These are phyloP conservation scores for Diplocarpon rosae DNA, from an alignment of 2,329 filamentous ascomycete genomes.

Conservation along the genomic window DNA sequence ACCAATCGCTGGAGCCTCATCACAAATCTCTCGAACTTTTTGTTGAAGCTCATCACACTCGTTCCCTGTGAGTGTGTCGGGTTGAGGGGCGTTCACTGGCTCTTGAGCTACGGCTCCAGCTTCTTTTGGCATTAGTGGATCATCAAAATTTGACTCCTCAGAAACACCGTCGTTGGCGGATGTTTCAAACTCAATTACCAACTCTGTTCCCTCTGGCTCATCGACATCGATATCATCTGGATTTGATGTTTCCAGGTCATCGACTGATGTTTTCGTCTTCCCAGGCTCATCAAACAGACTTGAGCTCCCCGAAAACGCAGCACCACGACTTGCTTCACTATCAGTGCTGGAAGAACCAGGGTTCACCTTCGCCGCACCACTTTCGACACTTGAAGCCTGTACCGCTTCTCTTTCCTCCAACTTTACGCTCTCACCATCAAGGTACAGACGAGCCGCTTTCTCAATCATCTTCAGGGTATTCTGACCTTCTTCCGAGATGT, in stretches of 20 bases:
- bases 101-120: too few relatives aligned
- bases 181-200: slow-evolving; percentile 21
- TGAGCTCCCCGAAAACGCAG: slow-evolving; percentile 7
- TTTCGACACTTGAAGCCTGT: slow-evolving; percentile 7
- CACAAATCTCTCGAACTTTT: too few relatives aligned
- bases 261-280: slow-evolving; percentile 8
- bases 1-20: too few relatives aligned
- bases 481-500: slow-evolving; percentile 29
- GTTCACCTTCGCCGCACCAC: slow-evolving; percentile 14
- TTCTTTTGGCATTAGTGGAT: too few relatives aligned
- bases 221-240: slow-evolving; percentile 28
- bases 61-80: too few relatives aligned
- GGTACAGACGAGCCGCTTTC: slow-evolving; percentile 39
- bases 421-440: slow-evolving; percentile 19
- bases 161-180: background rate
- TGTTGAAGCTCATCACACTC: too few relatives aligned
- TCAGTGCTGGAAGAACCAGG: slow-evolving; percentile 14
- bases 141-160: background rate
- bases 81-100: too few relatives aligned
- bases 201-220: slow-evolving; percentile 20
- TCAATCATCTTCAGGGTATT: slow-evolving; percentile 40
- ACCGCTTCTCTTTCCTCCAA: slow-evolving; percentile 1
- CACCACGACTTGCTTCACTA: slow-evolving; percentile 7
- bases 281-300: slow-evolving; percentile 20
- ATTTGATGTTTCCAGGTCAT: slow-evolving; percentile 17